Evolutionary conservation across 2,329 filamentous ascomycete genomes (phyloP).

Genomic region (Sclerotinia borealis): DNA sequence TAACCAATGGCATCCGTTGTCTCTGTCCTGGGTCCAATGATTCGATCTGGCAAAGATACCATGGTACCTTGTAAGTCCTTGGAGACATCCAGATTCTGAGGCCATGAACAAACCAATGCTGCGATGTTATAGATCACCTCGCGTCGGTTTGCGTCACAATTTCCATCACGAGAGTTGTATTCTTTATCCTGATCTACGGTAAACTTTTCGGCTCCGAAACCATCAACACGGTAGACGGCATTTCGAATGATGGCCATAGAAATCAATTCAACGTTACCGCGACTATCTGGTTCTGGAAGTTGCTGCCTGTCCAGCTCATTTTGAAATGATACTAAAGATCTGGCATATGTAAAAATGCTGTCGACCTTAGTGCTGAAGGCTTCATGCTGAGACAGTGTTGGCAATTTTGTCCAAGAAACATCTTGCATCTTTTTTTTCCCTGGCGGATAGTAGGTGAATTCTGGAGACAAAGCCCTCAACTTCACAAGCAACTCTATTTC

Average conservation of each 20-base stretch:
- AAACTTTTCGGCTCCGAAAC: slow-evolving; percentile 37
- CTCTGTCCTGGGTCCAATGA: slow-evolving; percentile 2
- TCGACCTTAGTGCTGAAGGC: slow-evolving; percentile 35
- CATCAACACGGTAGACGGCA: slow-evolving; percentile 30
- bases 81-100: slow-evolving; percentile 7
- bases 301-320: not conserved
- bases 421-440: slow-evolving; percentile 42
- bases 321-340: slow-evolving; percentile 30
- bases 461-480: slow-evolving; percentile 40
- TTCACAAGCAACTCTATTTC: slow-evolving; percentile 34
- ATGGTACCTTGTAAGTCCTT: slow-evolving; percentile 21
- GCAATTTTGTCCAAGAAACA: slow-evolving; percentile 39
- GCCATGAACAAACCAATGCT: slow-evolving; percentile 22
- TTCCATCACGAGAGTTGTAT: slow-evolving; percentile 33
- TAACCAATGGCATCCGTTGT: slow-evolving; percentile 7
- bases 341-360: slow-evolving; percentile 34
- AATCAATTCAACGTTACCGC: not conserved
- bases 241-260: slow-evolving; percentile 32
- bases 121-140: slow-evolving; percentile 16
- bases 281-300: not conserved
- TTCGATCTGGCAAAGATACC: slow-evolving; percentile 15
- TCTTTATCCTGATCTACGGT: slow-evolving; percentile 29
- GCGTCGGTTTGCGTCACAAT: slow-evolving; percentile 9
- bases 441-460: slow-evolving; percentile 40
- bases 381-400: slow-evolving; percentile 41